Conservation (phyloP, 139 green algal species). For the Micractinium sp. region DNA sequence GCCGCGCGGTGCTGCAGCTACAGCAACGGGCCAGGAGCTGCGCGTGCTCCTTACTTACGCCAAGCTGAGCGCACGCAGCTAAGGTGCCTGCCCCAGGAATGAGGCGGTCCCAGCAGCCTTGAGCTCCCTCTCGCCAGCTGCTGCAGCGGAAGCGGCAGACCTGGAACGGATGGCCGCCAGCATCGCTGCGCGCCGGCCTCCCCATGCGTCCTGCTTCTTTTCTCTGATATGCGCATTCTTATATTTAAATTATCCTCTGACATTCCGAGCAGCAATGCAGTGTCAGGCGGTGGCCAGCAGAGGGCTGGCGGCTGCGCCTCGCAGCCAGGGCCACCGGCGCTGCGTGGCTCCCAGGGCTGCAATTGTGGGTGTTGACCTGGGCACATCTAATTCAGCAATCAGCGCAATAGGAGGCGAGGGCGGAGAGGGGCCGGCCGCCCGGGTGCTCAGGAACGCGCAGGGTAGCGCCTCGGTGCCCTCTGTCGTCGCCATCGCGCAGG, state of each 20-base stretch:
- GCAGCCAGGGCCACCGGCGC: no score
- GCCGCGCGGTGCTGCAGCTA: no score
- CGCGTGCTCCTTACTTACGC: neutral
- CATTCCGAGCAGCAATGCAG: neutral
- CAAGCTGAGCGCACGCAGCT: neutral
- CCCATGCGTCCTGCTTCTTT: neutral
- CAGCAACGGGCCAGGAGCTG: neutral
- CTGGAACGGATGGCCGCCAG: no score
- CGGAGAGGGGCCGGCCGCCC: neutral
- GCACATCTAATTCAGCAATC: slow-evolving; percentile 73
- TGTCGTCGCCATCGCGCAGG: slow-evolving; percentile 49
- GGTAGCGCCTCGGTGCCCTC: slow-evolving; percentile 53
- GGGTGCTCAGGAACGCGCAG: slow-evolving; percentile 32
- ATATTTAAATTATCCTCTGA: neutral
- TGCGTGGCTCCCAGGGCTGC: neutral
- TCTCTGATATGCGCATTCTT: neutral
- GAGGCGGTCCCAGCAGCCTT: no score
- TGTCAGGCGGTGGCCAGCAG: neutral
- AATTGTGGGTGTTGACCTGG: slow-evolving; percentile 79
- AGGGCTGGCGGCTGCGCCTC: neutral
- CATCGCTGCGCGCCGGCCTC: neutral
- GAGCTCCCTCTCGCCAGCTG: no score
- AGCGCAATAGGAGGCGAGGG: slow-evolving; percentile 29
- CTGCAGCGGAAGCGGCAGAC: no score
- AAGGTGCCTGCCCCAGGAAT: no score